These are phyloP conservation scores for Starmerella riodocensis DNA, from an alignment of 805 yeast genomes.

Conservation along the genomic window DNA sequence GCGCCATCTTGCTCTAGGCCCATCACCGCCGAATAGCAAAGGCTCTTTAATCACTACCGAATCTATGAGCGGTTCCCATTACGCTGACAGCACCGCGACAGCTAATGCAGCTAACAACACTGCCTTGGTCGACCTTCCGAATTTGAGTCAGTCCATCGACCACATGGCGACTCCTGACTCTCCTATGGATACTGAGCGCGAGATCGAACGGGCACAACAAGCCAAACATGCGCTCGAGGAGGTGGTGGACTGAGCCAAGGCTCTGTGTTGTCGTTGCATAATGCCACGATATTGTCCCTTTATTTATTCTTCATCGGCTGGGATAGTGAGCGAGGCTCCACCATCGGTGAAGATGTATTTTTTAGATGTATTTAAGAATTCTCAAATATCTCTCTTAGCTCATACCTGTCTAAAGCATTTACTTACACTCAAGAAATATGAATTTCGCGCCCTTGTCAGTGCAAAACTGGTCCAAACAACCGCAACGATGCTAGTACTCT, in stretches of 20 bases:
- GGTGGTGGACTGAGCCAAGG: not conserved
- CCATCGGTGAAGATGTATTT: no score
- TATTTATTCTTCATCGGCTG: no score
- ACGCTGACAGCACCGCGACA: conserved; percentile 23
- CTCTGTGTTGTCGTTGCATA: no score
- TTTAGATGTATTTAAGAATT: no score
- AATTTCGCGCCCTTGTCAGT: no score
- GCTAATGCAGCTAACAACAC: conserved; percentile 22
- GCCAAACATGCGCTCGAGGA: conserved; percentile 8
- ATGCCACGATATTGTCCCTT: no score
- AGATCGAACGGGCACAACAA: conserved; percentile 13
- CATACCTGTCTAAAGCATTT: no score
- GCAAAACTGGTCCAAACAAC: no score
- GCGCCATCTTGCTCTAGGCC: conserved; percentile 29
- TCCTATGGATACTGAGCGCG: conserved; percentile 11
- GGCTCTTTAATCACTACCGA: conserved; percentile 18
- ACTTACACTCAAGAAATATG: no score
- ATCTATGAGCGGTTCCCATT: conserved; percentile 19
- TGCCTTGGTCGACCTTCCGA: conserved; percentile 15
- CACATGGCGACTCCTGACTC: conserved; percentile 16
- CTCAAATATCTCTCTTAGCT: no score
- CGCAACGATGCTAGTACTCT: no score
- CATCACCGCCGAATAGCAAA: conserved; percentile 18
- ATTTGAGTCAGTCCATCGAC: conserved; percentile 15
- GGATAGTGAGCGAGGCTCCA: no score